phyloP scores from a whole-genome alignment of 1,284 basidiomycete genomes.

The Sphaerobolus stellatus region DNA sequence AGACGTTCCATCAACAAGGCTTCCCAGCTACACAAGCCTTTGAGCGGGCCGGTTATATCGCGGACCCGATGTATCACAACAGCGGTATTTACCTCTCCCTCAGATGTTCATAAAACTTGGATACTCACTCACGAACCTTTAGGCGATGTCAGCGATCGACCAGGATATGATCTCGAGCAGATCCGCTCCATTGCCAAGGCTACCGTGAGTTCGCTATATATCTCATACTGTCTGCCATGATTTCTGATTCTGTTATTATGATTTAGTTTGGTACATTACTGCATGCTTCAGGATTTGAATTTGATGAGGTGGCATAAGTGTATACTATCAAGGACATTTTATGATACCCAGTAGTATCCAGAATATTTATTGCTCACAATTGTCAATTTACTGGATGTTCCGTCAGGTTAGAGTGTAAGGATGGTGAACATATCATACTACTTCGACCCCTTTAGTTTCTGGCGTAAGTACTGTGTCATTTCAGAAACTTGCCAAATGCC shows the following conservation, averaged over 20 bases:
- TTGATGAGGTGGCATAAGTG: too few relatives aligned
- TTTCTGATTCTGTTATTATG: not conserved
- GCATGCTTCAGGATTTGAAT: slow-evolving; percentile 22
- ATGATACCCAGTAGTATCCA: too few relatives aligned
- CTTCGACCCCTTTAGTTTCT: too few relatives aligned
- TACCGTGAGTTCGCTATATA: slow-evolving; percentile 49
- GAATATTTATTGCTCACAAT: too few relatives aligned
- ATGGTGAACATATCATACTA: too few relatives aligned
- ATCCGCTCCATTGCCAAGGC: slow-evolving; percentile 81
- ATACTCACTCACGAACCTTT: slow-evolving; percentile 22
- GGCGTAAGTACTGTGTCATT: too few relatives aligned
- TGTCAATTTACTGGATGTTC: too few relatives aligned
- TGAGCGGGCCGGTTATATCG: slow-evolving; percentile 79
- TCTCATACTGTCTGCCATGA: not conserved
- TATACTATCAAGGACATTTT: too few relatives aligned
- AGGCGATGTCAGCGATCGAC: slow-evolving; percentile 74
- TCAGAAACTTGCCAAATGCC: too few relatives aligned
- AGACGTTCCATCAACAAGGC: slow-evolving; percentile 76
- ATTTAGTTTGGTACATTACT: slow-evolving; percentile 22
- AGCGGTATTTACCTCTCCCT: slow-evolving; percentile 22
- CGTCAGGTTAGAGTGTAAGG: too few relatives aligned
- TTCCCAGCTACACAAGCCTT: slow-evolving; percentile 82
- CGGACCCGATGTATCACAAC: slow-evolving; percentile 85
- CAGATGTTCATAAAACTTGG: not conserved
- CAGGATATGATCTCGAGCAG: slow-evolving; percentile 80